Evolutionary conservation across 2,329 filamentous ascomycete genomes (phyloP).

Genomic region (Cryphonectria naterciae): DNA sequence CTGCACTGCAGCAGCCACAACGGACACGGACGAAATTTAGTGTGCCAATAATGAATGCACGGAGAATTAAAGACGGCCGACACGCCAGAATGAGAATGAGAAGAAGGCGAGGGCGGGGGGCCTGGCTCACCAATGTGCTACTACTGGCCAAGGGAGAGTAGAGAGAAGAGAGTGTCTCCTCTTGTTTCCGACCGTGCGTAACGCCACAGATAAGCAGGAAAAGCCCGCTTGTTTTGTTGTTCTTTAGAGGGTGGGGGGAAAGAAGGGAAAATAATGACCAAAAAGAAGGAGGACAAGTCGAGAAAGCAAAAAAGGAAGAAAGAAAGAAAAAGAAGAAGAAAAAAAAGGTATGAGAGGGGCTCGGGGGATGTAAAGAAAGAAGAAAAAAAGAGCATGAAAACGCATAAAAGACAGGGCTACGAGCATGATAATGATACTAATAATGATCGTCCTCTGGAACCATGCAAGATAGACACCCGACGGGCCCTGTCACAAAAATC

Average conservation of each 20-base stretch:
- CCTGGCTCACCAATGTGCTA: slow-evolving; percentile 7
- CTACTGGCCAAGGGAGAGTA: background rate
- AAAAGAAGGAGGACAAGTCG: background rate
- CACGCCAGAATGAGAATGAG: background rate
- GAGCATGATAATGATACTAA: background rate
- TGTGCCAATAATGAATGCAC: background rate
- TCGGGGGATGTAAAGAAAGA: background rate
- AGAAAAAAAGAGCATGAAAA: background rate
- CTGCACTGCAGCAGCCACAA: no score
- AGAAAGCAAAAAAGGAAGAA: background rate
- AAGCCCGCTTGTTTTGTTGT: no score
- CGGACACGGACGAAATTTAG: background rate
- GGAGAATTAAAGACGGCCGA: background rate
- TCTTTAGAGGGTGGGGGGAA: no score
- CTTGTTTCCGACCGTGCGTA: background rate
- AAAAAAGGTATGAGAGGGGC: no score
- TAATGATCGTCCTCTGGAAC: background rate
- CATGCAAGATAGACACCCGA: background rate
- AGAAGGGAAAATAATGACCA: no score
- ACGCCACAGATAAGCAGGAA: background rate
- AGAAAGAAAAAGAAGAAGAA: background rate
- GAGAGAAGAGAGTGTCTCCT: background rate
- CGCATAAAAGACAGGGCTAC: background rate
- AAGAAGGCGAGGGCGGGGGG: background rate
- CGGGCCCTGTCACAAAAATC: no score